Percentiles rank a stretch among this genome's conserved stretches.
These are phyloP conservation scores for Elaeis oleifera DNA, from an alignment of 202 grass and related monocot species.

Conservation along the genomic window DNA sequence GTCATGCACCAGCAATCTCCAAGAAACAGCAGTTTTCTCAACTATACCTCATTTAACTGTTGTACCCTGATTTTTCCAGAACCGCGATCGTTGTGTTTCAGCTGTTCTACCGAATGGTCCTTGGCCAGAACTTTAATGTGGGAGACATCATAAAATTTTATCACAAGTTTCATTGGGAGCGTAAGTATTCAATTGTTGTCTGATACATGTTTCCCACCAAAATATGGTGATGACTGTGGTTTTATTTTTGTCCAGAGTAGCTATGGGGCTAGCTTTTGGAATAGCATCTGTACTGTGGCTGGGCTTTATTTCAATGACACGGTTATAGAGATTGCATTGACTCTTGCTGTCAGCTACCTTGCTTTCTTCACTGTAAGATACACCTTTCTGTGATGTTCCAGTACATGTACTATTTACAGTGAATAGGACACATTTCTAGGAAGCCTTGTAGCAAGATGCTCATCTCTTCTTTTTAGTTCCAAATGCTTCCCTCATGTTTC, in stretches of 20 bases:
- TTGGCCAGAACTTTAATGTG: slow-evolving; percentile 59
- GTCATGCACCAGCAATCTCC: no score
- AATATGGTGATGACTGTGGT: background rate
- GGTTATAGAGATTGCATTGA: slow-evolving; percentile 89
- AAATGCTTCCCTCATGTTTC: no score
- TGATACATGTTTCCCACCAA: background rate
- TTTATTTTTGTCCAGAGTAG: slow-evolving; percentile 51
- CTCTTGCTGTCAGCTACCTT: slow-evolving; percentile 95
- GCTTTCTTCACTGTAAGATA: slow-evolving; percentile 92
- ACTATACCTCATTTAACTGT: slow-evolving; percentile 8
- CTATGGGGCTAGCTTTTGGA: slow-evolving; percentile 80
- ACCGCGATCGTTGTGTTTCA: slow-evolving; percentile 94
- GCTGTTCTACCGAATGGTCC: slow-evolving; percentile 82
- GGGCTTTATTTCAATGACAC: slow-evolving; percentile 92
- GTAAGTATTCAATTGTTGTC: slow-evolving; percentile 30
- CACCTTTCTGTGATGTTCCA: background rate
- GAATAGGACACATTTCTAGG: no score
- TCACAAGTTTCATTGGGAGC: slow-evolving; percentile 85
- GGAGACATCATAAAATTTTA: slow-evolving; percentile 80
- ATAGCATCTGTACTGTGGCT: slow-evolving; percentile 83
- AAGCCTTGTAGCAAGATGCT: no score
- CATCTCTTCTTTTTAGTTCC: no score
- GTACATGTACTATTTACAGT: background rate
- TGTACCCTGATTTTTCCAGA: slow-evolving; percentile 44
- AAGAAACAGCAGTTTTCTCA: slow-evolving; percentile 1